phyloP scores from a whole-genome alignment of 495 filamentous ascomycete species.

The Penicillium longicatenatum region DNA sequence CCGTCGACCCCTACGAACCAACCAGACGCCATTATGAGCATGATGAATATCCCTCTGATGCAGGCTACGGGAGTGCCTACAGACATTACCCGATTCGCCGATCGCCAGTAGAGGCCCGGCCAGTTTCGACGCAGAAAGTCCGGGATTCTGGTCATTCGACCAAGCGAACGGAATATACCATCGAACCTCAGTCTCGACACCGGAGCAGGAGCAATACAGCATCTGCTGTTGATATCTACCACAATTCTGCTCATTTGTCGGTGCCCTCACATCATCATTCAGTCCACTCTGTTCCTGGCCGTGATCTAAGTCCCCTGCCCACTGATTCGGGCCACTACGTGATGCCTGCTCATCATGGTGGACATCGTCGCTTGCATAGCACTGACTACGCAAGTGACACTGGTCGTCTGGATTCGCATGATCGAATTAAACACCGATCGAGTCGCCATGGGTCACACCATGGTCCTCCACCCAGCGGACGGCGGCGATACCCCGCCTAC shows the following conservation, averaged over 20 bases:
- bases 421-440: slow-evolving; percentile 16
- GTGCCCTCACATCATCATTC: slow-evolving; percentile 36
- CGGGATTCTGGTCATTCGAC: slow-evolving; percentile 34
- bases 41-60: slow-evolving; percentile 39
- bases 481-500: slow-evolving; percentile 33
- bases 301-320: slow-evolving; percentile 35
- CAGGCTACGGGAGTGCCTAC: slow-evolving; percentile 33
- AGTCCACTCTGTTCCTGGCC: slow-evolving; percentile 30
- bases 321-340: slow-evolving; percentile 32
- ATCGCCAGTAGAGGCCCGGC: slow-evolving; percentile 40
- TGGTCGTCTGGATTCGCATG: slow-evolving; percentile 26
- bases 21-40: slow-evolving; percentile 31
- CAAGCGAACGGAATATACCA: slow-evolving; percentile 47
- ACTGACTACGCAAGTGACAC: slow-evolving; percentile 47
- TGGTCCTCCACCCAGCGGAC: slow-evolving; percentile 23
- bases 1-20: slow-evolving; percentile 38
- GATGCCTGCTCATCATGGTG: slow-evolving; percentile 26
- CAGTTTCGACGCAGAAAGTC: slow-evolving; percentile 37
- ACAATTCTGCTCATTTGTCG: slow-evolving; percentile 25
- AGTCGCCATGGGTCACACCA: slow-evolving; percentile 25
- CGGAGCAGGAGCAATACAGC: slow-evolving; percentile 41
- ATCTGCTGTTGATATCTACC: slow-evolving; percentile 31
- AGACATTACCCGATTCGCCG: slow-evolving; percentile 28
- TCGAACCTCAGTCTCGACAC: slow-evolving; percentile 38
- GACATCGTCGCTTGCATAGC: slow-evolving; percentile 32